These are phyloP conservation scores for Botrytis fragariae DNA, from an alignment of 2,329 filamentous ascomycete species.

Conservation along the genomic window DNA sequence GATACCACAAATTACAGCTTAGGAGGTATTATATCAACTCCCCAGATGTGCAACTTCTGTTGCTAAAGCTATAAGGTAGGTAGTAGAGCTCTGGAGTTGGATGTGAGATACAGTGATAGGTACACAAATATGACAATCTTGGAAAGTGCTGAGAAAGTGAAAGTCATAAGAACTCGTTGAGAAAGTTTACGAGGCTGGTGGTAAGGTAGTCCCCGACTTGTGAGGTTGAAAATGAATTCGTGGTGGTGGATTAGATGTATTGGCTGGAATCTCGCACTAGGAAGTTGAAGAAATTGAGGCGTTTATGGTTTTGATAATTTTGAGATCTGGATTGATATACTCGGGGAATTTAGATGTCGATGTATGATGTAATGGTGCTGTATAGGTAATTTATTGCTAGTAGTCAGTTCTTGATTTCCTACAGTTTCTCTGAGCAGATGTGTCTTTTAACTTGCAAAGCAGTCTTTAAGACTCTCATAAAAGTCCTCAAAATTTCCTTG, in stretches of 20 bases:
- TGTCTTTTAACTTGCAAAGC: neutral
- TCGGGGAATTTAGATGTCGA: too few relatives aligned
- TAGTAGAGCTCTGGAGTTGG: too few relatives aligned
- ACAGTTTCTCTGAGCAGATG: accelerated
- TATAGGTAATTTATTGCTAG: too few relatives aligned
- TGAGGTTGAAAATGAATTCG: neutral
- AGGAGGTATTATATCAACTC: neutral
- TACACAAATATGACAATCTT: neutral
- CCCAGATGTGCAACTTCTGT: neutral
- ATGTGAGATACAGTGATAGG: too few relatives aligned
- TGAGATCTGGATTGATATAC: too few relatives aligned
- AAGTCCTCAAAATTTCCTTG: too few relatives aligned
- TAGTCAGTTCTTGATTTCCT: too few relatives aligned
- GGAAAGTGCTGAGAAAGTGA: neutral
- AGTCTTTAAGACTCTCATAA: neutral
- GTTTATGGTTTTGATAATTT: too few relatives aligned
- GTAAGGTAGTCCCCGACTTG: neutral
- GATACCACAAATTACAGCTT: neutral
- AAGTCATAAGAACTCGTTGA: neutral
- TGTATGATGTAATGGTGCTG: too few relatives aligned
- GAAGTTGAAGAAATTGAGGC: too few relatives aligned
- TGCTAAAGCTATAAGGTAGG: too few relatives aligned
- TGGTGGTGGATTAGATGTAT: neutral
- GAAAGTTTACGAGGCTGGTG: neutral
- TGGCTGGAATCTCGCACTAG: accelerated